These are phyloP conservation scores for Aphanoascus verrucosus DNA, from an alignment of 2,329 filamentous ascomycete genomes.

Conservation along the genomic window DNA sequence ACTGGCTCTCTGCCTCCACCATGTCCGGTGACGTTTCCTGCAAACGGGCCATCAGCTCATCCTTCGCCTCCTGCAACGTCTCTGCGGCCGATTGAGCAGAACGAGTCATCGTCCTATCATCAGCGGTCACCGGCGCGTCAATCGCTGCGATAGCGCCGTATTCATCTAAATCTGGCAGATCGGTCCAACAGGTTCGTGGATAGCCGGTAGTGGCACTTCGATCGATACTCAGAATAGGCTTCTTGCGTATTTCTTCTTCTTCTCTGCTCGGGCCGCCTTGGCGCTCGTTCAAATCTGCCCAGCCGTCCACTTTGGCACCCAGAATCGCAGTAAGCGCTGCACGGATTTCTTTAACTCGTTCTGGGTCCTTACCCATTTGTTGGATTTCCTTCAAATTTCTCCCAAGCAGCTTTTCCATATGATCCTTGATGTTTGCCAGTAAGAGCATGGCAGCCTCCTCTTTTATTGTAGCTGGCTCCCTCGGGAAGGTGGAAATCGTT, in stretches of 20 bases:
- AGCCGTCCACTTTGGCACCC: conserved; percentile 36
- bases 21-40: conserved; percentile 36
- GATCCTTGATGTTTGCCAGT: conserved; percentile 39
- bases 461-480: conserved; percentile 36
- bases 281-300: conserved; percentile 31
- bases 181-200: conserved; percentile 34
- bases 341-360: conserved; percentile 37
- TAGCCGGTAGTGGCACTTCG: conserved; percentile 32
- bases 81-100: conserved; percentile 40
- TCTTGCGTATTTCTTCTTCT: conserved; percentile 31
- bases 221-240: conserved; percentile 34
- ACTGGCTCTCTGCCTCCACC: conserved; percentile 32
- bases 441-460: conserved; percentile 39
- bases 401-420: conserved; percentile 39
- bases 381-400: conserved; percentile 36
- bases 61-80: conserved; percentile 42
- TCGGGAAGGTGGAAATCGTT: conserved; percentile 36
- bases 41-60: conserved; percentile 41
- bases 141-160: conserved; percentile 30
- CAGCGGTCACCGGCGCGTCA: conserved; percentile 33
- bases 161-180: conserved; percentile 36
- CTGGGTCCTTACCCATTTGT: conserved; percentile 37
- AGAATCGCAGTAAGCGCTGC: conserved; percentile 35
- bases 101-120: conserved; percentile 39
- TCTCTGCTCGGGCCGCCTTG: conserved; percentile 11